These are phyloP conservation scores for Paracoccidioides lutzii DNA, from an alignment of 2,329 filamentous ascomycete genomes.

Conservation along the genomic window DNA sequence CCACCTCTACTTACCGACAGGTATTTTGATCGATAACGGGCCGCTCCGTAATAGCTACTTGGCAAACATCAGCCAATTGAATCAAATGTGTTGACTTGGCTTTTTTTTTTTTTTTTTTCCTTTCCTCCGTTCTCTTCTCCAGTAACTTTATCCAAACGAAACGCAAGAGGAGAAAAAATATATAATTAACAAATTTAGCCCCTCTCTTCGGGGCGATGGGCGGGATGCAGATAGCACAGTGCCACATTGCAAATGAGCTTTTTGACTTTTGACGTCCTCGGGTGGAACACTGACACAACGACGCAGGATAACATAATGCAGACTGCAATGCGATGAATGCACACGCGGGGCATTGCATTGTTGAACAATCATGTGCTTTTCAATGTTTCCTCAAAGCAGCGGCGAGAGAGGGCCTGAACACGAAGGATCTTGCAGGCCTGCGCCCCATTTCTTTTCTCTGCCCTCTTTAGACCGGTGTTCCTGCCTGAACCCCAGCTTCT, in stretches of 20 bases:
- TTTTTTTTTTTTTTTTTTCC: neutral
- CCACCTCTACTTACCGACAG: neutral
- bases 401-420: neutral
- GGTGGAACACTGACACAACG: neutral
- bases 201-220: neutral
- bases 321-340: conserved; percentile 1
- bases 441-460: neutral
- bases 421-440: neutral
- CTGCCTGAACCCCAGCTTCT: neutral
- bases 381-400: neutral
- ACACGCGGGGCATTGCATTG: conserved; percentile 10
- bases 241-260: neutral
- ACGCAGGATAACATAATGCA: neutral
- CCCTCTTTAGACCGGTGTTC: neutral
- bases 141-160: neutral
- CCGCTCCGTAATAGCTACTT: conserved; percentile 1
- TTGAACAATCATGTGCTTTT: conserved; percentile 9
- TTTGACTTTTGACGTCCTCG: too few relatives aligned
- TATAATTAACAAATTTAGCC: neutral
- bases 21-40: conserved; percentile 1
- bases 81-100: neutral
- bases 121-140: neutral
- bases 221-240: neutral
- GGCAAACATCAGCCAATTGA: conserved; percentile 1
- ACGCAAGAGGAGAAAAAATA: neutral